Evolutionary conservation across 768 basidiomycete species (phyloP).

Genomic region (Scleroderma bovista): DNA sequence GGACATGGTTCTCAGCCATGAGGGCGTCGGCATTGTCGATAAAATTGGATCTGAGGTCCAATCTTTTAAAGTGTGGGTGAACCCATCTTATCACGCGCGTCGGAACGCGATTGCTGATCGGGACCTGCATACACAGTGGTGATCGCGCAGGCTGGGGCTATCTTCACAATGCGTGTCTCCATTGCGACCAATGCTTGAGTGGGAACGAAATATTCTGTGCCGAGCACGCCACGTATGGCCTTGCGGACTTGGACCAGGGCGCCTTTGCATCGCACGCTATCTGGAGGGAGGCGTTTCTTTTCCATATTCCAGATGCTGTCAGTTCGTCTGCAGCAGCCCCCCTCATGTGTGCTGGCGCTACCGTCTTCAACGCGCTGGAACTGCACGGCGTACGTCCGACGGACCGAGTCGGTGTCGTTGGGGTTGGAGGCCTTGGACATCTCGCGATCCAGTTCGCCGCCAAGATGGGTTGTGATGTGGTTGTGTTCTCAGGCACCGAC

Average conservation of each 20-base stretch:
- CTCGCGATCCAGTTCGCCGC: slow-evolving; percentile 35
- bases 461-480: slow-evolving; percentile 36
- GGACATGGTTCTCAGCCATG: slow-evolving; percentile 37
- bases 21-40: slow-evolving; percentile 33
- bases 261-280: slow-evolving; percentile 32
- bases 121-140: slow-evolving; percentile 14
- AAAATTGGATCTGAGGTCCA: slow-evolving; percentile 26
- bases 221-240: slow-evolving; percentile 21
- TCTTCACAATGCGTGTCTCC: slow-evolving; percentile 27
- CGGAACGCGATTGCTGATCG: background rate
- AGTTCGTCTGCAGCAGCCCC: slow-evolving; percentile 28
- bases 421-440: slow-evolving; percentile 34
- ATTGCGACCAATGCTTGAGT: slow-evolving; percentile 29
- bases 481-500: slow-evolving; percentile 31
- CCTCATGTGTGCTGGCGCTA: slow-evolving; percentile 34
- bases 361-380: slow-evolving; percentile 27
- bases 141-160: slow-evolving; percentile 35
- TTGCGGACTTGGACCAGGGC: slow-evolving; percentile 26
- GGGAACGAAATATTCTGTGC: slow-evolving; percentile 28
- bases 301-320: slow-evolving; percentile 29
- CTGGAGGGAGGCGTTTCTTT: slow-evolving; percentile 30
- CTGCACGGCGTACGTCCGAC: slow-evolving; percentile 21
- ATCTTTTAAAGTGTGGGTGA: slow-evolving; percentile 29
- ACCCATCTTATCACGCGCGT: background rate
- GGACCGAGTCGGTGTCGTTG: slow-evolving; percentile 31